These are phyloP conservation scores for Metrosideros polymorpha DNA, from an alignment of 441 rosid genomes.

Conservation along the genomic window DNA sequence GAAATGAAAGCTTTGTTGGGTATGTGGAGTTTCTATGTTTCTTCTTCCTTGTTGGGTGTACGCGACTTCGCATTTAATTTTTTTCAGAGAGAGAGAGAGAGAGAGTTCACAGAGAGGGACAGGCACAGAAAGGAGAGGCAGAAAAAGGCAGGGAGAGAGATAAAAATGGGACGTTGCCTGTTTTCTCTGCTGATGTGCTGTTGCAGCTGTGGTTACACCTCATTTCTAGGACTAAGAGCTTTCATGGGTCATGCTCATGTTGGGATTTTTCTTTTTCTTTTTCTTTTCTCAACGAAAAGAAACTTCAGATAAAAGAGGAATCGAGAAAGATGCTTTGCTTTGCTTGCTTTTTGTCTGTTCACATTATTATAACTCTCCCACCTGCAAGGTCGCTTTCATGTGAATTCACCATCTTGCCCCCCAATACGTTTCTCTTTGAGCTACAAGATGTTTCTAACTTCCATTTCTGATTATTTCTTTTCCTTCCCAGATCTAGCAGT, in stretches of 20 bases:
- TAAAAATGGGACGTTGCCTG: not conserved
- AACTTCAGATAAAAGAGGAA: not conserved
- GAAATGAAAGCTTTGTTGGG: not conserved
- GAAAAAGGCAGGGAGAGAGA: not conserved
- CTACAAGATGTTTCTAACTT: not conserved
- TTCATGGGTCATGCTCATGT: not conserved
- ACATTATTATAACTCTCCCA: not conserved
- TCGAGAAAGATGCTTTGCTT: not conserved
- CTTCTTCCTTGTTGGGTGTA: constrained; percentile 3
- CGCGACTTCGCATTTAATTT: not conserved
- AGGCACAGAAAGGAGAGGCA: not conserved
- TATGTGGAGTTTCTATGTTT: constrained; percentile 23
- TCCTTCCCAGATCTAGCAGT: not conserved
- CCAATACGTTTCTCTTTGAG: not conserved
- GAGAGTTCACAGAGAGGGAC: not conserved
- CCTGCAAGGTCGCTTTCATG: not conserved
- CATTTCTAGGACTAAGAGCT: not conserved
- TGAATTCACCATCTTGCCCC: not conserved
- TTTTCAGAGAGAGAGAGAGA: constrained; percentile 1
- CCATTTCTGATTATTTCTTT: not conserved
- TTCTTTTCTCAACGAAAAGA: not conserved
- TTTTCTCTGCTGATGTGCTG: not conserved
- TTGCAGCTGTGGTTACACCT: not conserved
- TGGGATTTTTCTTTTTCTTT: not conserved
- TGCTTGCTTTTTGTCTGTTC: not conserved